These are phyloP conservation scores for Asparagopsis taxiformis DNA, from an alignment of 31 red algal species.

Conservation along the genomic window DNA sequence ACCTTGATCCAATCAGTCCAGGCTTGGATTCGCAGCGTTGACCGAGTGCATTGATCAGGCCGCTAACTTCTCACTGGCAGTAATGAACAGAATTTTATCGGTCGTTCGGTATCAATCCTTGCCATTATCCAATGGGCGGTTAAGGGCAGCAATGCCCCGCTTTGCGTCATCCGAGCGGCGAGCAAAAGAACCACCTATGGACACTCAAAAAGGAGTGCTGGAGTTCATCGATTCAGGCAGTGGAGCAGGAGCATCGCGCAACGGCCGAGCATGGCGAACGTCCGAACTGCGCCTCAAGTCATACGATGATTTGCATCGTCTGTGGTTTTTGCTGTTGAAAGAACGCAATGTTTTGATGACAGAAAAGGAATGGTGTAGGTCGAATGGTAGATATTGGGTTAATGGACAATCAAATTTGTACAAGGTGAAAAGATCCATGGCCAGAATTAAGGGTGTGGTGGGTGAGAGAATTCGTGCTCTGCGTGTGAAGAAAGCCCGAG, in stretches of 20 bases:
- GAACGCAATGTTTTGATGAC: constrained; percentile 78
- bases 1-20: too few species aligned
- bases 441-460: constrained; percentile 64
- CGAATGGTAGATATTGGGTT: constrained; percentile 62
- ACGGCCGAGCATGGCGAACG: constrained; percentile 78
- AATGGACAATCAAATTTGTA: constrained; percentile 56
- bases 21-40: too few species aligned
- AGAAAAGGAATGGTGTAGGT: constrained; percentile 78
- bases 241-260: constrained; percentile 41
- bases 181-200: too few species aligned
- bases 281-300: constrained; percentile 92
- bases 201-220: constrained; percentile 45
- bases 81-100: too few species aligned
- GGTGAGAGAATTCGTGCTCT: constrained; percentile 65
- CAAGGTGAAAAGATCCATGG: constrained; percentile 76
- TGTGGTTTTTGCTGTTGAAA: constrained; percentile 87
- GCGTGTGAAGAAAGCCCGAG: too few species aligned
- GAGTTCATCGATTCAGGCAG: constrained; percentile 42
- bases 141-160: too few species aligned
- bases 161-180: too few species aligned
- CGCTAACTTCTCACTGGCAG: too few species aligned
- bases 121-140: too few species aligned
- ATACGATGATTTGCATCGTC: constrained; percentile 83
- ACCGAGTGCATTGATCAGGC: too few species aligned
- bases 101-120: too few species aligned